These are phyloP conservation scores for Austroboletus festivus DNA, from an alignment of 768 basidiomycete species.

Conservation along the genomic window DNA sequence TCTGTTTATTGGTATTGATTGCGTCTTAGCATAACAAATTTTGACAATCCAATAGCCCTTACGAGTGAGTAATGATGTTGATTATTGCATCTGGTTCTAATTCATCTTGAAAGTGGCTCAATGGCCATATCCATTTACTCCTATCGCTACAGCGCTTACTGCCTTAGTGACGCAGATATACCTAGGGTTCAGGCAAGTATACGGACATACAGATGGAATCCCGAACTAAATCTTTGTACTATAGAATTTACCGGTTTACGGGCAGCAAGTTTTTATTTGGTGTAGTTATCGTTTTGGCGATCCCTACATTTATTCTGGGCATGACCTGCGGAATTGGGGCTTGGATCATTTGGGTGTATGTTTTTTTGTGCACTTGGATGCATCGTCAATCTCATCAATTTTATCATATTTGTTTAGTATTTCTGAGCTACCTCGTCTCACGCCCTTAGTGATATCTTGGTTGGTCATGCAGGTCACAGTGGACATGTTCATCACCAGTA, in stretches of 20 bases:
- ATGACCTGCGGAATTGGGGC: constrained; percentile 41
- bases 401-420: constrained; percentile 28
- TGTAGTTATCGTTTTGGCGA: constrained; percentile 37
- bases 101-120: constrained; percentile 29
- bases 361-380: no score
- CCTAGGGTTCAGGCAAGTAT: constrained; percentile 42
- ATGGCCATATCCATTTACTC: constrained; percentile 54
- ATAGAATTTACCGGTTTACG: constrained; percentile 17
- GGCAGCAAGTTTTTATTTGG: constrained; percentile 24
- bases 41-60: constrained; percentile 14
- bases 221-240: not conserved
- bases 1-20: not conserved
- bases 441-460: constrained; percentile 45
- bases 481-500: constrained; percentile 46
- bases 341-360: constrained; percentile 41
- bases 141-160: constrained; percentile 43
- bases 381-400: not conserved
- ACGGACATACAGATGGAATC: not conserved
- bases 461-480: constrained; percentile 43
- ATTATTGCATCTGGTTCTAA: not conserved
- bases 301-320: constrained; percentile 42
- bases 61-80: not conserved
- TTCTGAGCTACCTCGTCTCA: constrained; percentile 39
- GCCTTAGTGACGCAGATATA: constrained; percentile 51
- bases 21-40: constrained; percentile 12